Conservation (phyloP, 73 alveolate genomes). For the Durusdinium trenchii region DNA sequence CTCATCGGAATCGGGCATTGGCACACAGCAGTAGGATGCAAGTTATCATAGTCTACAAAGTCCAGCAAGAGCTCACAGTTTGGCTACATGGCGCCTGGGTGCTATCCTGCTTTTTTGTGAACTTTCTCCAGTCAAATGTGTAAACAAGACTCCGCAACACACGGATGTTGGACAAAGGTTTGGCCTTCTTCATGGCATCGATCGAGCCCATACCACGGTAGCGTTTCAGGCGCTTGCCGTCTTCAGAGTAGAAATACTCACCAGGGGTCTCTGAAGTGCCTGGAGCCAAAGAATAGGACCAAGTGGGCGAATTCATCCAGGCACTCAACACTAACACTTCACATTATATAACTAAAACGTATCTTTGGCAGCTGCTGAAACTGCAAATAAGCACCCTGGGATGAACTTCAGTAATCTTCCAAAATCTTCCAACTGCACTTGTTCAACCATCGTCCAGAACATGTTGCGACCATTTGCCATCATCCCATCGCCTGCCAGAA, state of each 20-base stretch:
- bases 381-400: background rate
- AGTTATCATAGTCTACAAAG: no score
- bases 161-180: no score
- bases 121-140: no score
- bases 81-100: no score
- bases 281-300: no score
- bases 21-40: no score
- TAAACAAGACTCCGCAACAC: no score
- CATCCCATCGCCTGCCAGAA: conserved; percentile 93
- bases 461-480: background rate
- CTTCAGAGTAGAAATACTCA: conserved; percentile 95
- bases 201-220: conserved; percentile 96
- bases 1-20: no score
- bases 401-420: background rate
- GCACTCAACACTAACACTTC: background rate
- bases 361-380: no score
- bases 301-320: no score
- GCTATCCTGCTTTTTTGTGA: no score
- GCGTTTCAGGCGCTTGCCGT: conserved; percentile 96
- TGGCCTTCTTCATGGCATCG: conserved; percentile 96
- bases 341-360: background rate
- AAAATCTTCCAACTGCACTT: background rate
- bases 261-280: conserved; percentile 96
- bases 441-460: background rate
- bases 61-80: no score